Evolutionary conservation across 495 filamentous ascomycete species (phyloP).

Genomic region (Chaetomium cochliodes): DNA sequence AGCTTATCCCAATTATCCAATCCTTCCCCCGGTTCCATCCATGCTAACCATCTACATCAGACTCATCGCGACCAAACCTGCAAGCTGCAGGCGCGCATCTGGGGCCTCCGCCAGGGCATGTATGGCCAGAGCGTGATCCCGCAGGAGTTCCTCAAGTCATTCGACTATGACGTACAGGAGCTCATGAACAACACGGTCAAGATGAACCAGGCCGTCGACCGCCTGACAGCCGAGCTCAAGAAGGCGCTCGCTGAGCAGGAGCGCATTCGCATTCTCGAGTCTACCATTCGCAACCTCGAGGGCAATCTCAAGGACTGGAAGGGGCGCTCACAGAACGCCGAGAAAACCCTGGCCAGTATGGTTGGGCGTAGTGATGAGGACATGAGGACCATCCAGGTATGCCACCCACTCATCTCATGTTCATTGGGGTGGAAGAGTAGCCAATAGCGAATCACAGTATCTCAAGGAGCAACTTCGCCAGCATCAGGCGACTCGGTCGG

Average conservation of each 20-base stretch:
- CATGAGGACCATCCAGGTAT: slow-evolving; percentile 22
- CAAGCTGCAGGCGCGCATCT: slow-evolving; percentile 20
- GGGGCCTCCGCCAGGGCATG: slow-evolving; percentile 25
- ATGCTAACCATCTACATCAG: slow-evolving; percentile 13
- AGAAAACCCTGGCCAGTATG: slow-evolving; percentile 3
- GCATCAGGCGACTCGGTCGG: slow-evolving; percentile 13
- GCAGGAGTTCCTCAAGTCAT: slow-evolving; percentile 6
- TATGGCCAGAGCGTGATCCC: slow-evolving; percentile 1
- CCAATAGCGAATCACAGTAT: slow-evolving; percentile 1
- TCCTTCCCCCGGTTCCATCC: neutral
- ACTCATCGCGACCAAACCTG: slow-evolving; percentile 12
- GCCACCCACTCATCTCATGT: neutral
- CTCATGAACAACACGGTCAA: slow-evolving; percentile 10
- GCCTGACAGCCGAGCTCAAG: neutral
- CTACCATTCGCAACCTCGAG: neutral
- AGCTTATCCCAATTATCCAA: neutral
- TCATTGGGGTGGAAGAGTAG: neutral
- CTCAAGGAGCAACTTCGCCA: slow-evolving; percentile 22
- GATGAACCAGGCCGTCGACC: slow-evolving; percentile 17
- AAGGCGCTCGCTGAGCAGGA: neutral
- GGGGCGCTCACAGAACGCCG: neutral
- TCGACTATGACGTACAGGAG: slow-evolving; percentile 20
- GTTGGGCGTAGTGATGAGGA: slow-evolving; percentile 12
- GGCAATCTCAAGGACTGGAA: slow-evolving; percentile 8
- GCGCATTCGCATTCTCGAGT: slow-evolving; percentile 1